Conservation (phyloP, 345 rosid species). For the Ceriops zippeliana region DNA sequence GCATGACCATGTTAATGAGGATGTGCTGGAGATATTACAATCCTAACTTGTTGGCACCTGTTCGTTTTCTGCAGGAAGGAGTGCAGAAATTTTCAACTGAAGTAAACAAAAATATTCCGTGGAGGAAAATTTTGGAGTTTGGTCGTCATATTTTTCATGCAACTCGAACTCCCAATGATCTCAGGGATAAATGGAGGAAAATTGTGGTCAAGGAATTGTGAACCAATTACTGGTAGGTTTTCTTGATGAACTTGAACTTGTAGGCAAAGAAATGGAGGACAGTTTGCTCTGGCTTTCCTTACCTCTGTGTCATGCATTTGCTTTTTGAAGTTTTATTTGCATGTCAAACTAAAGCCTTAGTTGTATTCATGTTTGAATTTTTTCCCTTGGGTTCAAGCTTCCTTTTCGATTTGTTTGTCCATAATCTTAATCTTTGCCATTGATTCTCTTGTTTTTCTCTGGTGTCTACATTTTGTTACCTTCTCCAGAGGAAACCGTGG, state of each 20-base stretch:
- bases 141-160: slow-evolving; percentile 54
- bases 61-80: slow-evolving; percentile 47
- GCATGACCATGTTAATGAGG: not conserved
- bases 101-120: slow-evolving; percentile 61
- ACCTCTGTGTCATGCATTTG: no score
- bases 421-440: no score
- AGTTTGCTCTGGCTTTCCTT: no score
- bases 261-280: not conserved
- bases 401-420: no score
- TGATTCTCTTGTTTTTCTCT: no score
- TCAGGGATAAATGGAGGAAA: slow-evolving; percentile 81
- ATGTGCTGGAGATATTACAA: not conserved
- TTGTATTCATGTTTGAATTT: no score
- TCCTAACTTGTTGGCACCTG: not conserved
- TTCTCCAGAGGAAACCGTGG: no score
- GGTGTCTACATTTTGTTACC: no score
- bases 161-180: slow-evolving; percentile 63
- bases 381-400: no score
- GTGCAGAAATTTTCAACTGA: slow-evolving; percentile 41
- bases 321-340: no score
- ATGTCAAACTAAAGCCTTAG: no score
- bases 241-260: not conserved
- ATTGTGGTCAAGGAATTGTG: not conserved
- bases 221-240: not conserved
- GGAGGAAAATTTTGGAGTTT: slow-evolving; percentile 72